phyloP scores from a whole-genome alignment of 2,329 filamentous ascomycete genomes.

The Fusarium protoensiforme region DNA sequence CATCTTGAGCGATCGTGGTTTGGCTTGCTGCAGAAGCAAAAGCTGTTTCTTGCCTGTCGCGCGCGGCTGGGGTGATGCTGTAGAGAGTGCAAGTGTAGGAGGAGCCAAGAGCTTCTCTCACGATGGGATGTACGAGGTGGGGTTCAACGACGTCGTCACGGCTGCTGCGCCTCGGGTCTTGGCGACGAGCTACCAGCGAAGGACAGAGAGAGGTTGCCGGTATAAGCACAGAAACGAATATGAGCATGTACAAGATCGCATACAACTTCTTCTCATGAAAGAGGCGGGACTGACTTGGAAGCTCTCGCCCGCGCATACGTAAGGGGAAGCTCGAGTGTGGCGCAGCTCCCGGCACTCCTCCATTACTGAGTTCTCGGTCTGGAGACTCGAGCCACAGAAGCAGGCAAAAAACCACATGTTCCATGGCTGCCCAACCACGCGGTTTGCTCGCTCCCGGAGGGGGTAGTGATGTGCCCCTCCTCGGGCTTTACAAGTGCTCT shows the following conservation, averaged over 20 bases:
- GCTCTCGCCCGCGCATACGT: slow-evolving; percentile 3
- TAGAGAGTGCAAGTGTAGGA: slow-evolving; percentile 6
- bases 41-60: not conserved
- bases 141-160: slow-evolving; percentile 38
- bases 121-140: slow-evolving; percentile 28
- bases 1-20: slow-evolving; percentile 53
- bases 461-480: slow-evolving; percentile 12
- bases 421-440: slow-evolving; percentile 27
- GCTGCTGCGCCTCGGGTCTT: slow-evolving; percentile 34
- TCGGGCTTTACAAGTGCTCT: not conserved
- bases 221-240: not conserved
- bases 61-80: not conserved
- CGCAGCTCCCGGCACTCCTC: slow-evolving; percentile 23
- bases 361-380: slow-evolving; percentile 4
- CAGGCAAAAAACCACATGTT: not conserved
- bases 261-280: slow-evolving; percentile 1
- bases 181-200: slow-evolving; percentile 16
- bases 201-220: not conserved
- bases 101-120: slow-evolving; percentile 33
- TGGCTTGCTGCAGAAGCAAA: not conserved
- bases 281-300: not conserved
- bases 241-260: not conserved
- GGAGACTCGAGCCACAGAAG: not conserved
- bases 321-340: slow-evolving; percentile 15
- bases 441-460: not conserved